Base-by-base conservation (phyloP, 371 early-diverging fungal genomes). In the Mucor sp. region DNA sequence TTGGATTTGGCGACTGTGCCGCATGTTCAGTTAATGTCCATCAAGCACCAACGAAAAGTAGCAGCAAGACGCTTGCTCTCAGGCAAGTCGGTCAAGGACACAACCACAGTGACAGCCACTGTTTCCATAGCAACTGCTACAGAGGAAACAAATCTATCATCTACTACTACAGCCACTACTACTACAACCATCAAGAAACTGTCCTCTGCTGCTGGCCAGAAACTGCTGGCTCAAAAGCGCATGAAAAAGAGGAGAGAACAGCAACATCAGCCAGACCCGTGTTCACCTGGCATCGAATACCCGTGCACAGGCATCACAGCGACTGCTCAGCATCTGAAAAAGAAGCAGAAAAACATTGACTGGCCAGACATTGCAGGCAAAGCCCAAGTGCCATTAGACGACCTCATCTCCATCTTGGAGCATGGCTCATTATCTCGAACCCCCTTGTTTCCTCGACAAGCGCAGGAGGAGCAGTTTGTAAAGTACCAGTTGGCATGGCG, bases 391-490 rank as follows among this genome's bases (percentile, higher is more conserved):
- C 77, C 87, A 0, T 63, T 92, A 62, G 89, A 91, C 66, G 79
- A 78, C 25, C 76, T 93, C 5, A 67, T 93, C 23, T 68, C 77
- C 6, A 79, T 86, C 1, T 61, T 91, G 57, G 93, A 93, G 55
- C 82, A 83, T 43, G 82, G 80, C 9, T 86, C 88, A 12, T 84
- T 90, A 65, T 74, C 83, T 2, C 69, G 79, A 9, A 87, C 89
- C 8, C 91, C 93, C 19, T 64, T 88, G 35, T 95, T 95, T 66
- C 81, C 91, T 19, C 89, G 89, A 58, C 76, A 63, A 23, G 28
- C 65, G 27, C 23, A 39, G n/a, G 69, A 69, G n/a, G 69, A 69
- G 6, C 64, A 69, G 37, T 69, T 64, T 60, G 69, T 69, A 0
- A 58, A 60, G 6, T 63, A 69, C 17, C 69, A 69, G 14, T 23